These are phyloP conservation scores for Penicillium griseofulvum DNA, from an alignment of 2,329 filamentous ascomycete species.

Conservation along the genomic window DNA sequence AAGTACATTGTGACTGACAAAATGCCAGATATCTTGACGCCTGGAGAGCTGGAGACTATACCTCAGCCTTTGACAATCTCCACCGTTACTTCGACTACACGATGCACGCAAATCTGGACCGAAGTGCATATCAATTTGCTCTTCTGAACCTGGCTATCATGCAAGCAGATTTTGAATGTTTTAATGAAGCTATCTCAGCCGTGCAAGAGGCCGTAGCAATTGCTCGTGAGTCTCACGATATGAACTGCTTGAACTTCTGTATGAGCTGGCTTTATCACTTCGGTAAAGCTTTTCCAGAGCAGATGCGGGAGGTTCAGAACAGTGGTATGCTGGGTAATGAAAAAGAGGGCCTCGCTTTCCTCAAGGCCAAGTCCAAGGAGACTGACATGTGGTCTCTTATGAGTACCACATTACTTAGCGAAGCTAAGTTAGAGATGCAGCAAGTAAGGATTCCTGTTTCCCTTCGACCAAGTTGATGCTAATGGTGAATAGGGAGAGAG, in stretches of 20 bases:
- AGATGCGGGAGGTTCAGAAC: slow-evolving; percentile 68
- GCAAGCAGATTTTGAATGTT: slow-evolving; percentile 92
- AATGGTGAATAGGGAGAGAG: slow-evolving; percentile 51
- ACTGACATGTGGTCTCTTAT: slow-evolving; percentile 80
- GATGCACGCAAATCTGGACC: slow-evolving; percentile 72
- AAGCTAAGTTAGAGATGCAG: slow-evolving; percentile 75
- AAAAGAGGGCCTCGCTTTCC: slow-evolving; percentile 76
- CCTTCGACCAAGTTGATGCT: slow-evolving; percentile 6
- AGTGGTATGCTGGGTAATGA: slow-evolving; percentile 73
- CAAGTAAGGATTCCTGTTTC: slow-evolving; percentile 53
- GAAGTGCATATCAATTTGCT: slow-evolving; percentile 90
- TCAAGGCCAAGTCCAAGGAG: slow-evolving; percentile 83
- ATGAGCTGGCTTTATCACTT: slow-evolving; percentile 96
- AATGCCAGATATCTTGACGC: slow-evolving; percentile 74
- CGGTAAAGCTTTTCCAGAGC: slow-evolving; percentile 74
- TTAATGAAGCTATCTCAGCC: slow-evolving; percentile 82
- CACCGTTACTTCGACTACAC: slow-evolving; percentile 98
- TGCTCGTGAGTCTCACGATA: slow-evolving; percentile 90
- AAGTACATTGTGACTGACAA: slow-evolving; percentile 12
- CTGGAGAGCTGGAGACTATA: slow-evolving; percentile 87
- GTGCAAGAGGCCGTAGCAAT: slow-evolving; percentile 95
- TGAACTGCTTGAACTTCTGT: slow-evolving; percentile 88
- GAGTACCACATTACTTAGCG: slow-evolving; percentile 78
- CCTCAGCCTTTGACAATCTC: slow-evolving; percentile 82
- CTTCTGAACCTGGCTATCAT: slow-evolving; percentile 89